Base-by-base conservation (phyloP, 1,284 basidiomycete species). In the Irpex lacteus region DNA sequence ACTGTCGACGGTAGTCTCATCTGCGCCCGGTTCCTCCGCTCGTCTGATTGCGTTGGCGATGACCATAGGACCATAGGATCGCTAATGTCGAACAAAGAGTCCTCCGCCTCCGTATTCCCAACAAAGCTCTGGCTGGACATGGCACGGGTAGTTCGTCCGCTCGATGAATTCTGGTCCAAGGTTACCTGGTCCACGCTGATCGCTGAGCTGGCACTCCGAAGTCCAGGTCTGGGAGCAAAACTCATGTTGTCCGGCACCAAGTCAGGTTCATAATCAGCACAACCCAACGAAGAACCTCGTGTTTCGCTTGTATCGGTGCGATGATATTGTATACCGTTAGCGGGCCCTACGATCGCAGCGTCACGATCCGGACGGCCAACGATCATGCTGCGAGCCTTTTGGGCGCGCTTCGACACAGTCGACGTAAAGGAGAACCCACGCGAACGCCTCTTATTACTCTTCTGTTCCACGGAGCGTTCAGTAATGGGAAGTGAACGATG, bases 201-300 rank as follows among this genome's bases (percentile, higher is more conserved):
- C 9, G 34, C 52, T 34, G 66, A 63, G 44, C 61, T 66, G n/a
- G 4, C 40, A 44, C 40, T 44, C 40, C 40, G 53, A 40, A 67
- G 55, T 52, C 70, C 69, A 7, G 68, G 66, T 2, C 65, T 72
- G 5, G 66, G 69, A 11, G 74, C 74, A 60, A 75, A 75, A 64
- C 73, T 73, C 72, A 75, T 75, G 63, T 67, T 72, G 53, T 74
- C 73, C 8, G 74, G 61, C 26, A 72, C 70, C 9, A 72, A 67
- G 21, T 74, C 70, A 2, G 69, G 65, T 5, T 67, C 65, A 19
- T 70, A 69, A 13, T 71, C 70, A 26, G 62, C 65, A 9, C 70
- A 68, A 26, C 67, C 67, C 5, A 64, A 57, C 4, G 61, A 53
- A 11, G 61, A 63, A 19, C 57, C 63, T 13, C 36, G 44, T 15